Base-by-base conservation (phyloP, 768 basidiomycete species). In the Mycena galericulata region DNA sequence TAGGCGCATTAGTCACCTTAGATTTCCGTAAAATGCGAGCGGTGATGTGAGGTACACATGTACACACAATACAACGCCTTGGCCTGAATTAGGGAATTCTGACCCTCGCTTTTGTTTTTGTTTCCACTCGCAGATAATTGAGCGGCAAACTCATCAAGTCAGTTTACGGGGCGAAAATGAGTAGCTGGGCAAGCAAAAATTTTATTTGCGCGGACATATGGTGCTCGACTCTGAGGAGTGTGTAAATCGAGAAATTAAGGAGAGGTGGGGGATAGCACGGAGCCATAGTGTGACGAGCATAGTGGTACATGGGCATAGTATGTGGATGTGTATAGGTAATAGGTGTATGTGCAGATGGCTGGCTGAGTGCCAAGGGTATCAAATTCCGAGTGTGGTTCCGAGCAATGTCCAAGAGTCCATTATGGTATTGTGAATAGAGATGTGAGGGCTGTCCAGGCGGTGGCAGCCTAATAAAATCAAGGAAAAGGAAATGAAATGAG, bases 371-470 rank as follows among this genome's bases (percentile, higher is more conserved):
- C 65, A 56, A 36, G 58, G 43, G 61, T 58, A 59, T 63, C 20
- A 8, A 50, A 24, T 61, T 57, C 60, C 53, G 51, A 53, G 41
- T 51, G 14, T 36, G 45, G 45, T 50, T 58, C 54, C 47, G 32
- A 59, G 56, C 30, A 53, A 53, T 45, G 17, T n/a, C n/a, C n/a
- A 38, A 29, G 24, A 30, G 18, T 8, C 41, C 30, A 24, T 24
- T 47, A 32, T 46, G 51, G 57, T 46, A 55, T 63, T 47, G 36
- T 40, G 57, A 46, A 56, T 69, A 69, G 68, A 32, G 32, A 64
- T 64, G 60, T 68, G 61, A 38, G 36, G 12, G 8, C n/a, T 36
- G 40, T 67, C 65, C 51, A 20, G 32, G 66, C 43, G 51, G 22
- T 30, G 43, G 41, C n/a, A 32, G 54, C 56, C 24, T 26, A 22